Base-by-base conservation (phyloP, 2,329 filamentous ascomycete species). In the Penicillium sp. region DNA sequence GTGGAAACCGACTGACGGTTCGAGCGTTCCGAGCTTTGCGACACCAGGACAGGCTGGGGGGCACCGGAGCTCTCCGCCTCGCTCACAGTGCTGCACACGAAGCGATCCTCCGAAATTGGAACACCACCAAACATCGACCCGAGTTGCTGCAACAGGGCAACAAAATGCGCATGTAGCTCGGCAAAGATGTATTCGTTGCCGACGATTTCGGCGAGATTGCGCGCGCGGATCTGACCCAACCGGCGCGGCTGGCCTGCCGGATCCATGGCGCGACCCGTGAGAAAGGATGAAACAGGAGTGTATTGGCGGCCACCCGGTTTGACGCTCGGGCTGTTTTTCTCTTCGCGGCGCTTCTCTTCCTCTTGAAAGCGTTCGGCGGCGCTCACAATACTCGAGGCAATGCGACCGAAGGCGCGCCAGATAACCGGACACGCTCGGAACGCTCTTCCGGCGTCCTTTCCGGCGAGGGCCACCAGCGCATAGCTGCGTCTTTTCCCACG, bases 151-250 rank as follows among this genome's bases (percentile, higher is more conserved):
- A 75, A 54, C n/a, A 75, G 53, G n/a, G 64, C 67, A 13, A 73
- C 69, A 56, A 80, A 80, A 38, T 74, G 65, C 20, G 70, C 71
- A 56, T 80, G 77, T 7, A 80, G 59, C 47, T 78, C 73, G 8
- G 77, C 72, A 50, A 80, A 80, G 49, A 80, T 75, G 58, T 74
- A 72, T 42, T 77, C 75, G 40, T 77, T 74, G 25, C 77, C 77
- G 4, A 78, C 74, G 34, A 80, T 78, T 54, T 80, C 77, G 10
- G 73, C 71, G n/a, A 80, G 61, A 39, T 74, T 76, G 45, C 77
- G 72, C 15, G 76, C 75, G 33, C 73, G 72, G 51, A 76, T 73
- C 39, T 76, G 74, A 33, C 74, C 74, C 4, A 68, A 69, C 7
- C 75, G 65, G 31, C 76, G 70, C 26, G 73, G 70, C 42, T 75